Percentiles rank a stretch among this genome's conserved stretches.
phyloP scores from a whole-genome alignment of 148 eudicot species.

The Cornus florida region DNA sequence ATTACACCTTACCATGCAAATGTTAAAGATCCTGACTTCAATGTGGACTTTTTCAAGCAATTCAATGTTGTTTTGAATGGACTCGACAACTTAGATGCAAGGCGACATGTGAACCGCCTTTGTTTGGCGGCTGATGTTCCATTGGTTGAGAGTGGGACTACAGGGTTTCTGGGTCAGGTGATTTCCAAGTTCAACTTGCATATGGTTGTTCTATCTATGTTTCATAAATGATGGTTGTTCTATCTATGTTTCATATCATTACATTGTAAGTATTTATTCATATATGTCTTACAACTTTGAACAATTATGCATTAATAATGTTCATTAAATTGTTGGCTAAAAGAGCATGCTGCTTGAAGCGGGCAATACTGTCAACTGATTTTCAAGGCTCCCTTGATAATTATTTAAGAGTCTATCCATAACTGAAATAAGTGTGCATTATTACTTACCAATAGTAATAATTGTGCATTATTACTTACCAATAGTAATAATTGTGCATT shows the following conservation, averaged over 20 bases:
- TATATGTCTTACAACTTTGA: background rate
- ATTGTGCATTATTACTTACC: too few relatives aligned
- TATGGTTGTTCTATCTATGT: background rate
- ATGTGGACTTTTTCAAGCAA: conserved; percentile 87
- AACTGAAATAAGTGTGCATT: too few relatives aligned
- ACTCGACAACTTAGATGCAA: conserved; percentile 93
- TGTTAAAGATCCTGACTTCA: conserved; percentile 80
- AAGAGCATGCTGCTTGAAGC: background rate
- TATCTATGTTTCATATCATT: background rate
- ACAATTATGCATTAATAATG: background rate
- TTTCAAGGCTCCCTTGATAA: too few relatives aligned
- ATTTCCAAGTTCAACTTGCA: background rate
- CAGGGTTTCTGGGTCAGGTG: conserved; percentile 98
- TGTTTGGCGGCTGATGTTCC: conserved; percentile 93
- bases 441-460: too few relatives aligned
- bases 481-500: too few relatives aligned
- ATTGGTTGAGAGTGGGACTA: conserved; percentile 88
- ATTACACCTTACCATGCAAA: conserved; percentile 92
- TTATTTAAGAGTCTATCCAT: too few relatives aligned
- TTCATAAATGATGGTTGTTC: background rate
- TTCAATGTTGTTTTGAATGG: conserved; percentile 91
- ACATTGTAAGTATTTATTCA: too few relatives aligned
- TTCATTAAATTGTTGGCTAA: background rate
- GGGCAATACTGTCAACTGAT: too few relatives aligned
- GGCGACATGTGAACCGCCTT: conserved; percentile 95